phyloP scores from a whole-genome alignment of 495 filamentous ascomycete genomes.

The Hypoxylon lienhwacheense region DNA sequence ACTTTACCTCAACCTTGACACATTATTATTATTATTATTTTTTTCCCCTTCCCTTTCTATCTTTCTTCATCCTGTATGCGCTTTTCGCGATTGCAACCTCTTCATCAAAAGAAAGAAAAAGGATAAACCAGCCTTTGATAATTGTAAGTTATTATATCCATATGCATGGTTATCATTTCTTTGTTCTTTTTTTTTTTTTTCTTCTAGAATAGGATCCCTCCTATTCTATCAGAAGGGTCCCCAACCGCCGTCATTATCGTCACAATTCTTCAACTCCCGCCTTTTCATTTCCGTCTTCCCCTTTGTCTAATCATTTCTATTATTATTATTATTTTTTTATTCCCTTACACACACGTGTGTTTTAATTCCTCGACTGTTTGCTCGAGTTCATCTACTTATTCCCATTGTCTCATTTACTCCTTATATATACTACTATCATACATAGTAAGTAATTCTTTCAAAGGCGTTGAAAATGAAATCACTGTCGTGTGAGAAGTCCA shows the following conservation, averaged over 20 bases:
- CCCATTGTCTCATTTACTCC: too few relatives aligned
- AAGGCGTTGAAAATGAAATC: too few relatives aligned
- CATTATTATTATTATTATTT: too few relatives aligned
- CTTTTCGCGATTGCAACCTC: conserved; percentile 12
- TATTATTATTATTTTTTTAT: conserved; percentile 3
- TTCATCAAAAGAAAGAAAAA: conserved; percentile 5
- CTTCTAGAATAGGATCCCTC: too few relatives aligned
- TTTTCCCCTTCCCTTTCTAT: background rate
- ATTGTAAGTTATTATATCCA: conserved; percentile 16
- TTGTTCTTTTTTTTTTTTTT: conserved; percentile 20
- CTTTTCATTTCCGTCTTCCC: too few relatives aligned
- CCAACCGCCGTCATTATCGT: conserved; percentile 17
- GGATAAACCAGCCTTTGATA: conserved; percentile 4
- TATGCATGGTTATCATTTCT: background rate
- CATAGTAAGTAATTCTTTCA: too few relatives aligned
- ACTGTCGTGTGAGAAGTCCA: too few relatives aligned
- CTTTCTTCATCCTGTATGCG: conserved; percentile 13
- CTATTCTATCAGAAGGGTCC: conserved; percentile 2
- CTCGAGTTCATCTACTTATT: background rate
- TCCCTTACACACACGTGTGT: too few relatives aligned
- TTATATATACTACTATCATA: too few relatives aligned
- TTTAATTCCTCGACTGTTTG: too few relatives aligned
- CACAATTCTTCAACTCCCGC: too few relatives aligned
- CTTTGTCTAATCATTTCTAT: background rate
- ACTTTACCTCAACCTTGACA: background rate